phyloP scores from a whole-genome alignment of 2,329 filamentous ascomycete genomes.

The Diaporthe vaccinii region DNA sequence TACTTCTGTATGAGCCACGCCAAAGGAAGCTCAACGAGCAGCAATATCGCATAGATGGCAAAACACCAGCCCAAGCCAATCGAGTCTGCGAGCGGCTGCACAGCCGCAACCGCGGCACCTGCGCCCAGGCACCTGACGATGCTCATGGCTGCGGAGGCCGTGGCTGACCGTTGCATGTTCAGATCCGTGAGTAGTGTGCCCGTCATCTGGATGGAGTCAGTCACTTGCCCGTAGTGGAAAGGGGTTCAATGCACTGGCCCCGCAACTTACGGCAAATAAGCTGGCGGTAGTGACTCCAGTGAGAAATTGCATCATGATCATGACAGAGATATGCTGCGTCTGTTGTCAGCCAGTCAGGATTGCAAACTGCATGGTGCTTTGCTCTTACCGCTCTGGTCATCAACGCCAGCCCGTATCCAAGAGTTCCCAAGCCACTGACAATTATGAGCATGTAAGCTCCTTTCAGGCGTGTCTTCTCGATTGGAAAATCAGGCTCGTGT shows the following conservation, averaged over 20 bases:
- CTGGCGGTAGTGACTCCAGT: conserved; percentile 12
- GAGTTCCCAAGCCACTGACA: conserved; percentile 5
- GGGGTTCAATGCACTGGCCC: background rate
- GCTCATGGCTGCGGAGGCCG: background rate
- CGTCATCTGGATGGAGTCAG: background rate
- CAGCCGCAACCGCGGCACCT: background rate
- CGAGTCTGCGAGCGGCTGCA: background rate
- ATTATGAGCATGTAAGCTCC: background rate
- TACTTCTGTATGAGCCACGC: conserved; percentile 1
- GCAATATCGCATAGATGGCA: background rate
- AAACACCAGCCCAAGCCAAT: conserved; percentile 11
- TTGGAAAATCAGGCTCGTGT: conserved; percentile 1
- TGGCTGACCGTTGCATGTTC: conserved; percentile 1
- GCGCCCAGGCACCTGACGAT: conserved; percentile 7
- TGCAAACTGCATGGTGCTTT: no score
- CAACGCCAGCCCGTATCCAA: conserved; percentile 2
- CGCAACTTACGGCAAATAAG: background rate
- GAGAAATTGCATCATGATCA: conserved; percentile 15
- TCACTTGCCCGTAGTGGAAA: background rate
- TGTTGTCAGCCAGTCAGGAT: background rate
- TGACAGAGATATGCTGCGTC: background rate
- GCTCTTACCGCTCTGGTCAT: background rate
- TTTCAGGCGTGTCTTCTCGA: conserved; percentile 3
- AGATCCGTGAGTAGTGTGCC: background rate
- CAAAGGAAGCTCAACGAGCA: background rate